These are phyloP conservation scores for Cicer bijugum DNA, from an alignment of 306 rosid species.

Conservation along the genomic window DNA sequence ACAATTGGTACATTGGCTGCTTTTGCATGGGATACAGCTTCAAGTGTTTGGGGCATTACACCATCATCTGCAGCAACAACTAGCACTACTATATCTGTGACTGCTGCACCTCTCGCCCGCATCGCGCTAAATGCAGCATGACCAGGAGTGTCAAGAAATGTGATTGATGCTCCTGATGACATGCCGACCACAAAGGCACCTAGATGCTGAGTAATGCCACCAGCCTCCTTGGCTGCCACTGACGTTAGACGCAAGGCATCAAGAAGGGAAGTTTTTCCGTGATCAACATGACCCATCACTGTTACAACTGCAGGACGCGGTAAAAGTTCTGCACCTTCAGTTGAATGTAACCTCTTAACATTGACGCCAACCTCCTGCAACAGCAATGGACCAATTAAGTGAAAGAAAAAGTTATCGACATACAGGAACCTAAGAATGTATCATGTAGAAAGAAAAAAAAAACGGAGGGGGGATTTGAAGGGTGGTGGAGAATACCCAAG, in stretches of 20 bases:
- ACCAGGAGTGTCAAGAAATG: slow-evolving; percentile 97
- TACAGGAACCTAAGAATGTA: slow-evolving; percentile 34
- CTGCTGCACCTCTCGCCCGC: slow-evolving; percentile 98
- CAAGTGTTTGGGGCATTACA: slow-evolving; percentile 97
- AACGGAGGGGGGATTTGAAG: neutral
- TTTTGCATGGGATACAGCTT: slow-evolving; percentile 92
- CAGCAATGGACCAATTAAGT: slow-evolving; percentile 39
- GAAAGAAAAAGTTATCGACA: slow-evolving; percentile 20
- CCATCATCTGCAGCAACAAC: slow-evolving; percentile 99
- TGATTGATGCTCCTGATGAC: slow-evolving; percentile 89
- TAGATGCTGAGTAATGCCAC: slow-evolving; percentile 95
- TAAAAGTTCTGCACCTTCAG: slow-evolving; percentile 69
- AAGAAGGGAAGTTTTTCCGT: slow-evolving; percentile 94
- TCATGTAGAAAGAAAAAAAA: slow-evolving; percentile 14
- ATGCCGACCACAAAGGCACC: slow-evolving; percentile 94
- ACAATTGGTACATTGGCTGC: slow-evolving; percentile 90
- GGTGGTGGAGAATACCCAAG: neutral
- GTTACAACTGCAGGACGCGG: slow-evolving; percentile 90
- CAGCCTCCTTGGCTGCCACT: slow-evolving; percentile 94
- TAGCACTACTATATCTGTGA: slow-evolving; percentile 87
- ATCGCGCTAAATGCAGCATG: slow-evolving; percentile 99
- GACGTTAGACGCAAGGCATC: slow-evolving; percentile 95
- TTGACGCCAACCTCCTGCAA: slow-evolving; percentile 84
- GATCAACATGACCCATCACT: slow-evolving; percentile 99
- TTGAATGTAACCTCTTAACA: slow-evolving; percentile 78